Conservation (phyloP, 164 flowering plant species). For the Cinnamomum micranthum region DNA sequence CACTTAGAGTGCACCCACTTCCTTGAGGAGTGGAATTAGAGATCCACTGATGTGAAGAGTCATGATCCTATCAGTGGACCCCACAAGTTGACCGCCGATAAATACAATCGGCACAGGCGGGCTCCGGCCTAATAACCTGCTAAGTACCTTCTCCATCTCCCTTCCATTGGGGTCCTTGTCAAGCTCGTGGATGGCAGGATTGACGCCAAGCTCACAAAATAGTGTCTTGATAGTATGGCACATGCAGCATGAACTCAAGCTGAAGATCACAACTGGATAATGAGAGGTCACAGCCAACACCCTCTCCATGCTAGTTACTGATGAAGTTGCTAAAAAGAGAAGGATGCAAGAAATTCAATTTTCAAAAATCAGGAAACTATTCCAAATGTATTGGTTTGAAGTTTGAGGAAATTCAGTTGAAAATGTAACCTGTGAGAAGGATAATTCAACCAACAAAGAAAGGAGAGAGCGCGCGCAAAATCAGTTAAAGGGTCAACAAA, state of each 20-base stretch:
- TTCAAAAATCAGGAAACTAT: neutral
- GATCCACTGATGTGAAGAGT: slow-evolving; percentile 5
- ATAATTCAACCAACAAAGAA: neutral
- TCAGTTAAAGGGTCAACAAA: neutral
- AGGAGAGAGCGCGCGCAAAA: too few species aligned
- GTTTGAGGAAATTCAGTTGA: too few species aligned
- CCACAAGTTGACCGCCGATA: slow-evolving; percentile 10
- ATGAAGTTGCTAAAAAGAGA: neutral
- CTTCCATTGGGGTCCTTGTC: slow-evolving; percentile 6
- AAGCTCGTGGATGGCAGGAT: slow-evolving; percentile 3
- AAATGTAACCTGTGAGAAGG: neutral
- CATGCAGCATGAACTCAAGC: slow-evolving; percentile 9
- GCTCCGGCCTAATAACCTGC: slow-evolving; percentile 7
- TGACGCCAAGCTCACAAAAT: slow-evolving; percentile 6
- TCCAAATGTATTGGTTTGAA: neutral
- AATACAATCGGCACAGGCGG: slow-evolving; percentile 6
- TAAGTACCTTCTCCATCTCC: slow-evolving; percentile 8
- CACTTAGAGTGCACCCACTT: slow-evolving; percentile 1
- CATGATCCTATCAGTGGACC: slow-evolving; percentile 10
- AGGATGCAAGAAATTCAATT: neutral
- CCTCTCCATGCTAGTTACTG: slow-evolving; percentile 1
- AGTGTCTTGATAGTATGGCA: slow-evolving; percentile 8
- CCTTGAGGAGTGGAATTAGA: slow-evolving; percentile 4
- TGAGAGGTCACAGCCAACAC: slow-evolving; percentile 4
- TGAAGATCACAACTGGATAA: slow-evolving; percentile 6